These are phyloP conservation scores for Calocybe indica DNA, from an alignment of 768 basidiomycete species.

Conservation along the genomic window DNA sequence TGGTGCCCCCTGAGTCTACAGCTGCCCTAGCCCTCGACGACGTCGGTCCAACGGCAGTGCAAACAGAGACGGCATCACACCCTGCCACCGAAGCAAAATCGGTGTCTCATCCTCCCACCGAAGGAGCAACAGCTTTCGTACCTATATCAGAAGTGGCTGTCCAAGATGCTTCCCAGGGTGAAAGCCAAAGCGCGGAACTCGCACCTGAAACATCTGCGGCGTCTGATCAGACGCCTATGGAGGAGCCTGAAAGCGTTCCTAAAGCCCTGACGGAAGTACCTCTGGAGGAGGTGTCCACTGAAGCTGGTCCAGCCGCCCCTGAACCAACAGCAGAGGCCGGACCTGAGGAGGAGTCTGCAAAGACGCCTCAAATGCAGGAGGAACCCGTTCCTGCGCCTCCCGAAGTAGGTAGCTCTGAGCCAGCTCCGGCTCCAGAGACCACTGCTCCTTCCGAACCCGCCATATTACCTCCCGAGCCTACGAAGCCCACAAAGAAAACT, in stretches of 20 bases:
- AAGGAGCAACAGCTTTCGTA: too few species aligned
- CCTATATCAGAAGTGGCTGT: too few species aligned
- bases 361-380: neutral
- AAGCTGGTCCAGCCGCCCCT: neutral
- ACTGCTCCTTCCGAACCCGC: neutral
- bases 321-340: neutral
- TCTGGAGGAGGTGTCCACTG: neutral
- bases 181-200: constrained; percentile 3
- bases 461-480: neutral
- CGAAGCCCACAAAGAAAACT: neutral
- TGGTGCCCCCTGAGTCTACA: too few species aligned
- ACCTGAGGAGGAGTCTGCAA: neutral
- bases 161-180: neutral
- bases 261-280: neutral
- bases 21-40: too few species aligned
- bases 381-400: neutral
- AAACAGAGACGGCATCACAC: too few species aligned
- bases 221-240: neutral
- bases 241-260: neutral
- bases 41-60: too few species aligned
- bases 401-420: neutral
- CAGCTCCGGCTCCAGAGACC: neutral
- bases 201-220: constrained; percentile 1
- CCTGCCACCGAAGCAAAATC: too few species aligned
- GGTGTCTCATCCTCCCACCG: too few species aligned